Base-by-base conservation (phyloP, 768 basidiomycete genomes). In the Strobilomyces dryophilus region DNA sequence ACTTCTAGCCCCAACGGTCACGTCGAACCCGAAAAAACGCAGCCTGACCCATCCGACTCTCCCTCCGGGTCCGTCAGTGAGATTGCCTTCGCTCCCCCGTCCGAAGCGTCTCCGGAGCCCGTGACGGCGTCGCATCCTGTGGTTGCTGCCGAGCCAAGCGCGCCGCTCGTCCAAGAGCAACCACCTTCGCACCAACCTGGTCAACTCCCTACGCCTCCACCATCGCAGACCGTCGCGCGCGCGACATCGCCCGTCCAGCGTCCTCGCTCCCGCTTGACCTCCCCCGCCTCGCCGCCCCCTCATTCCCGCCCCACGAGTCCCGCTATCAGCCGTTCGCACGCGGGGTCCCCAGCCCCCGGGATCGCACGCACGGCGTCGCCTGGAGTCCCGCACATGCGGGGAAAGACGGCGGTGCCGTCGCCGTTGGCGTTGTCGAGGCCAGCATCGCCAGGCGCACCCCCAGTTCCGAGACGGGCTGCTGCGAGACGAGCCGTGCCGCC, bases 401-500 rank as follows among this genome's bases (percentile, higher is more conserved):
- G 53, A 8, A 67, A 65, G 21, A 14, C 35, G 21, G 37, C 59
- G 2, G 21, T 21, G 11, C 47, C 61, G 18, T 69, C 71, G n/a
- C 71, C 66, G 0, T 55, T 74, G 44, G 66, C 61, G 11, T 64
- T 72, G 4, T 69, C 71, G 29, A 62, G 75, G 32, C 54, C 70
- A 3, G 62, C 62, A 12, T 76, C 76, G 5, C 76, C 79, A 44
- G 70, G 58, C 1, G 70, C 73, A 7, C 86, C 87, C 0, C 87
- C 86, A 2, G 66, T 89, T 21, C 87, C 87, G 0, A 76, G 83
- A 39, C 73, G 87, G 42, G 87, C 87, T 0, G 78, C 84, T 45
- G 81, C 78, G 1, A 76, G 87, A 20, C 71, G 70, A 7, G 55
- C 50, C 21, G 65, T 59, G 4, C 67, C 67, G 39, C 61, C 73